Evolutionary conservation across 2,329 filamentous ascomycete species (phyloP).

Genomic region (Sarocladiaceae sp.): DNA sequence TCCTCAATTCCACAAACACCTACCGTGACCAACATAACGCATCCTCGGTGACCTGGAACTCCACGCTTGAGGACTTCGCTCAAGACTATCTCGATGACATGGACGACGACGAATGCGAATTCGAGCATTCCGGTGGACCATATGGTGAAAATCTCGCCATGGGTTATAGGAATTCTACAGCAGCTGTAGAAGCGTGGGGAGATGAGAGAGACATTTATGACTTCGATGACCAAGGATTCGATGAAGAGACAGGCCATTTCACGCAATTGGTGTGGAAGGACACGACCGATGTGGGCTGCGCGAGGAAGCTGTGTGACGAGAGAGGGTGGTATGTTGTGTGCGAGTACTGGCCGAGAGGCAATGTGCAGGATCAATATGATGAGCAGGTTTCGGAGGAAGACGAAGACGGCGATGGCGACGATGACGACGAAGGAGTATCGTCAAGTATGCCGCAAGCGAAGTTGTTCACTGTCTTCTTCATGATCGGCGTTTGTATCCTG

Average conservation of each 20-base stretch:
- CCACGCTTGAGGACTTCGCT: constrained; percentile 54
- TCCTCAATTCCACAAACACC: constrained; percentile 63
- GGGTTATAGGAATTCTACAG: constrained; percentile 57
- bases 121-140: constrained; percentile 55
- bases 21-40: constrained; percentile 63
- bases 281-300: constrained; percentile 57
- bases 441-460: no score
- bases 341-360: constrained; percentile 66
- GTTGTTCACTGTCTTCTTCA: no score
- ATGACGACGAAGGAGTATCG: no score
- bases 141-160: constrained; percentile 73
- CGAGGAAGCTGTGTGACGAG: constrained; percentile 34
- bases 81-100: constrained; percentile 38
- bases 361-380: constrained; percentile 50
- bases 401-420: no score
- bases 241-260: constrained; percentile 62
- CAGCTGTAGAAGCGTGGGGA: constrained; percentile 64
- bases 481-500: no score
- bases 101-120: constrained; percentile 33
- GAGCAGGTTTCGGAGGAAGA: constrained; percentile 26
- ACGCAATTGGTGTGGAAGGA: constrained; percentile 69
- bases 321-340: constrained; percentile 64
- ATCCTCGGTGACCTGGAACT: constrained; percentile 57
- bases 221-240: constrained; percentile 53
- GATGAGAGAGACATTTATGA: constrained; percentile 49